phyloP scores from a whole-genome alignment of 2,329 filamentous ascomycete genomes.

The Exophiala alcalophila region DNA sequence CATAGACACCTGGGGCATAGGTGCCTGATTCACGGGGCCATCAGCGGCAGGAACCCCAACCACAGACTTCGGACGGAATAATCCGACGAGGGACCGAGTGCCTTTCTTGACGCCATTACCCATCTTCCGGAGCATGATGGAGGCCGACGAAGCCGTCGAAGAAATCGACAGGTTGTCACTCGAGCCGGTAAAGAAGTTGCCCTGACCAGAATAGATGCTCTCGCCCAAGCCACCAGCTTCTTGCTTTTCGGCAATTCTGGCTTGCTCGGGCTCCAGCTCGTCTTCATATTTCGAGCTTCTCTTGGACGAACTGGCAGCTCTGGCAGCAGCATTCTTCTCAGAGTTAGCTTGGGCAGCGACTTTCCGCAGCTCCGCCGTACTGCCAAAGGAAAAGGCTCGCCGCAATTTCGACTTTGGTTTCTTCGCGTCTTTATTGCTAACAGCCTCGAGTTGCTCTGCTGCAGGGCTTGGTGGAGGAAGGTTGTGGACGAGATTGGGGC shows the following conservation, averaged over 20 bases:
- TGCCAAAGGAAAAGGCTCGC: conserved; percentile 94
- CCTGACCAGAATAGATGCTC: conserved; percentile 86
- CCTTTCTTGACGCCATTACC: conserved; percentile 97
- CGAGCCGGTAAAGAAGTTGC: conserved; percentile 80
- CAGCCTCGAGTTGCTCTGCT: conserved; percentile 78
- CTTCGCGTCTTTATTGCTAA: conserved; percentile 77
- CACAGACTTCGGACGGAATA: conserved; percentile 92
- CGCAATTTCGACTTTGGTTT: conserved; percentile 84
- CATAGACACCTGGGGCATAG: conserved; percentile 85
- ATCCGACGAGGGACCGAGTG: conserved; percentile 81
- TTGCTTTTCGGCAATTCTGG: conserved; percentile 84
- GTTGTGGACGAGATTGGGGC: conserved; percentile 29
- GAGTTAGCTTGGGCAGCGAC: conserved; percentile 63
- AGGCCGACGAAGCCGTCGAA: conserved; percentile 49
- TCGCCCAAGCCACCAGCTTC: conserved; percentile 88
- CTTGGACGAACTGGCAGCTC: conserved; percentile 47
- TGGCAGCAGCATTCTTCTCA: conserved; percentile 43
- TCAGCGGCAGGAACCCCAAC: conserved; percentile 74
- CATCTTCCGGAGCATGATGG: conserved; percentile 80
- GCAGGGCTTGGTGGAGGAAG: conserved; percentile 58
- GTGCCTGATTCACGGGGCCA: conserved; percentile 59
- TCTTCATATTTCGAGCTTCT: conserved; percentile 65
- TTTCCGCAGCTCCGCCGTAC: conserved; percentile 82
- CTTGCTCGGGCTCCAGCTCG: conserved; percentile 81
- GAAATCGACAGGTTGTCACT: conserved; percentile 76